Evolutionary conservation across 2,329 filamentous ascomycete species (phyloP).

Genomic region (Colletotrichum magnum): DNA sequence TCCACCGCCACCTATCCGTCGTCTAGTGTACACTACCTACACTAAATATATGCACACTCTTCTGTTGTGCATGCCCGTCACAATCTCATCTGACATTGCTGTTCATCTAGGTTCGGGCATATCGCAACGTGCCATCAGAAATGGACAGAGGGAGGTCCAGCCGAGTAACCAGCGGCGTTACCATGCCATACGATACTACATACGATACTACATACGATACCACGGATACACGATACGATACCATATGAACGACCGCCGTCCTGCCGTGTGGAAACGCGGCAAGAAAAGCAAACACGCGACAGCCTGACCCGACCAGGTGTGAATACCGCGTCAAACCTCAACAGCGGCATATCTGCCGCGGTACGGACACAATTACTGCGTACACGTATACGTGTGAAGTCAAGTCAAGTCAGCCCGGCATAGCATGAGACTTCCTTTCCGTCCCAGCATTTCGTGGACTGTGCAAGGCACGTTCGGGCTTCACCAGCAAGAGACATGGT

Average conservation of each 20-base stretch:
- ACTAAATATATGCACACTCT: no score
- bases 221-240: no score
- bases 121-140: not conserved
- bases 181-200: not conserved
- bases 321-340: not conserved
- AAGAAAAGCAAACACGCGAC: conserved; percentile 8
- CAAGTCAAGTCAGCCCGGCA: no score
- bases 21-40: no score
- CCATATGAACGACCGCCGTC: no score
- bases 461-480: conserved; percentile 6
- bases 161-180: conserved; percentile 7
- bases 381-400: no score
- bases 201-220: no score
- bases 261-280: not conserved
- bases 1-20: not conserved
- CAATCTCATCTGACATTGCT: no score
- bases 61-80: no score
- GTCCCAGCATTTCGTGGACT: no score
- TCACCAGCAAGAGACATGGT: conserved; percentile 22
- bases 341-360: not conserved
- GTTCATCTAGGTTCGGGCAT: not conserved
- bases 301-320: conserved; percentile 1
- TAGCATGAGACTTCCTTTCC: no score
- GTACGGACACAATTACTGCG: no score
- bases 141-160: conserved; percentile 16